These are phyloP conservation scores for Auriscalpium orientale DNA, from an alignment of 768 basidiomycete genomes.

Conservation along the genomic window DNA sequence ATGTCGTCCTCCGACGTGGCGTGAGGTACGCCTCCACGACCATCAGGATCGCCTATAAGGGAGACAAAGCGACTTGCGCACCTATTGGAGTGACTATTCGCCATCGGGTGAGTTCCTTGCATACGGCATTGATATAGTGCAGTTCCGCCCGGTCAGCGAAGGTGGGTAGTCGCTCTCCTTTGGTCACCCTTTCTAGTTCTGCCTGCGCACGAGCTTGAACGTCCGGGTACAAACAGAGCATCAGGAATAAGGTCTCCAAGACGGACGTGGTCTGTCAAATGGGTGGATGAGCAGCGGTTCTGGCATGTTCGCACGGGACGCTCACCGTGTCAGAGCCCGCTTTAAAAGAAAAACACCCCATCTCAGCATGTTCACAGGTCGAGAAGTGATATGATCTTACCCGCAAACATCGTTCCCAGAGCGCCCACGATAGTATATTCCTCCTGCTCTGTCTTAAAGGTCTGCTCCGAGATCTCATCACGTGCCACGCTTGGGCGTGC, in stretches of 20 bases:
- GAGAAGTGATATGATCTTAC: neutral
- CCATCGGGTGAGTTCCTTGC: conserved; percentile 21
- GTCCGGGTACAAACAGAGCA: conserved; percentile 20
- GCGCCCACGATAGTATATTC: neutral
- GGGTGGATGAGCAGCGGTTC: neutral
- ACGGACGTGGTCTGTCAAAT: conserved; percentile 13
- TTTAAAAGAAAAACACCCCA: neutral
- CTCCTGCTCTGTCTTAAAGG: neutral
- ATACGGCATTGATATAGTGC: conserved; percentile 17
- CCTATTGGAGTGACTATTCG: conserved; percentile 15
- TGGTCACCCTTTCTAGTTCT: conserved; percentile 22
- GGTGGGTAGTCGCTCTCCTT: conserved; percentile 20
- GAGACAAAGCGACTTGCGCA: neutral
- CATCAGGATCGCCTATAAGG: neutral
- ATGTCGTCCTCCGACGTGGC: conserved; percentile 15
- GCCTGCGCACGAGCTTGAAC: conserved; percentile 19
- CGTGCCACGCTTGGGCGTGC: conserved; percentile 1
- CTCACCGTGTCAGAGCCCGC: conserved; percentile 3
- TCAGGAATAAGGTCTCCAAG: conserved; percentile 19
- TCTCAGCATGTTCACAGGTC: neutral
- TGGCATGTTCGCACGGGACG: neutral
- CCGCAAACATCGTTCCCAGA: neutral
- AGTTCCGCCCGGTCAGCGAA: conserved; percentile 18
- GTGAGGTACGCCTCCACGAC: conserved; percentile 13
- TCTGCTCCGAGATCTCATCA: neutral